Evolutionary conservation across 116 monocot species (phyloP).

Genomic region (Cymodocea nodosa): DNA sequence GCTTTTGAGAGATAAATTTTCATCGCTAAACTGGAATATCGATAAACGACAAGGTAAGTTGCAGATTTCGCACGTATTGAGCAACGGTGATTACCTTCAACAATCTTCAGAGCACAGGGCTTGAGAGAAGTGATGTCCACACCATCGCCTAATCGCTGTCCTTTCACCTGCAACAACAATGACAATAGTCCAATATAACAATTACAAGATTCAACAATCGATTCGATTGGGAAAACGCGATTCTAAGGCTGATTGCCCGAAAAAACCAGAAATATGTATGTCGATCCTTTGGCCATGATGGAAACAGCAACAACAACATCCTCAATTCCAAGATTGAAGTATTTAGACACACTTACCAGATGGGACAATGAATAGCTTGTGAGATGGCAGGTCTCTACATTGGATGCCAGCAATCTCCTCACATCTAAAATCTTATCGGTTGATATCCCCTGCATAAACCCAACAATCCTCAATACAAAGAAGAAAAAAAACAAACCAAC

Average conservation of each 20-base stretch:
- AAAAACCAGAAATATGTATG: background rate
- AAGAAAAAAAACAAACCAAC: conserved; percentile 6
- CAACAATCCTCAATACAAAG: background rate
- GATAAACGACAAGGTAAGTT: no score
- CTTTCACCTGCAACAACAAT: conserved; percentile 31
- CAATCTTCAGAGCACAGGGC: conserved; percentile 49
- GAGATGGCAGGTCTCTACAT: conserved; percentile 74
- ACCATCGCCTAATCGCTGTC: conserved; percentile 36
- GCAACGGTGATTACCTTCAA: conserved; percentile 36
- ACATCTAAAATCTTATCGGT: conserved; percentile 85
- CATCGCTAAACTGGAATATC: no score
- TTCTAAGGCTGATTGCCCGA: background rate
- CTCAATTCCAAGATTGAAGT: background rate
- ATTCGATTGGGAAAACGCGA: no score
- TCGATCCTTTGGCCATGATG: no score
- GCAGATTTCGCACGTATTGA: no score
- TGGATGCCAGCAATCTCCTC: conserved; percentile 53
- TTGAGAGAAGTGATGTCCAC: conserved; percentile 70
- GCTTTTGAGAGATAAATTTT: no score
- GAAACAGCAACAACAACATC: no score
- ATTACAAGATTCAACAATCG: no score
- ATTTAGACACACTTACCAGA: conserved; percentile 24
- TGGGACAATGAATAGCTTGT: conserved; percentile 71
- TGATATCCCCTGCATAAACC: conserved; percentile 67
- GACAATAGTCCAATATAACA: no score